Evolutionary conservation across 116 monocot genomes (phyloP), one percentile per base, ranked within the genome.

Genomic region (Zostera marina): DNA sequence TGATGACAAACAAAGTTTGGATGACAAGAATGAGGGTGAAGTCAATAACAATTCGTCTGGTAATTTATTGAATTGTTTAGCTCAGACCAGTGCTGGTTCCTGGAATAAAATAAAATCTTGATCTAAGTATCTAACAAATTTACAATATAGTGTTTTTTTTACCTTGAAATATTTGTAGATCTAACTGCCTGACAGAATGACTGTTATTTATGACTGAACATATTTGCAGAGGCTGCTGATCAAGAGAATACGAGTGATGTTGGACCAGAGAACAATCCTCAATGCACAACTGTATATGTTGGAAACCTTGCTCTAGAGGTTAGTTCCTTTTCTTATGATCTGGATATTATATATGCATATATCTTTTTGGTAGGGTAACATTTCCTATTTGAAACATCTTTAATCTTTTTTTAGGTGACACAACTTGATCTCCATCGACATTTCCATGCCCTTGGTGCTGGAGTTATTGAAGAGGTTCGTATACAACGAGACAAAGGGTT

Each of bases 251-350:
- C 52, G 23, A 78, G 68, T 66, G 87, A 74, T 45, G 87, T 78
- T 75, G 76, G 55, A 56, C 87, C 87, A 41, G 92, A 92, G 69
- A 92, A 92, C 59, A 92, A 92, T 23, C 83, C 87, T 43, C 87
- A 83, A 46, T 92, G 71, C 48, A 92, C 80, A 2, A 82, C 91
- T 64, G 91, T 92, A 47, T 92, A 92, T 73, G 91, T 92, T 11
- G 91, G 91, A 11, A 92, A 92, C 63, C 92, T 92, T 67, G 63
- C 81, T 58, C 76, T 79, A 16, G 93, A 84, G 79, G 84, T 47
- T 61, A 59, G 64, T 60, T 23, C 17, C 15, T 20, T 15, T 22
- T 17, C 15, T 54, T 20, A 12, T 14, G 7, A 48, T 48, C 19
- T 8, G 23, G 21, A 16, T 53, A 53, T 53, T 53, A 20, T 22